These are phyloP conservation scores for Cinnamomum chago DNA, from an alignment of 164 flowering plant species.

Conservation along the genomic window DNA sequence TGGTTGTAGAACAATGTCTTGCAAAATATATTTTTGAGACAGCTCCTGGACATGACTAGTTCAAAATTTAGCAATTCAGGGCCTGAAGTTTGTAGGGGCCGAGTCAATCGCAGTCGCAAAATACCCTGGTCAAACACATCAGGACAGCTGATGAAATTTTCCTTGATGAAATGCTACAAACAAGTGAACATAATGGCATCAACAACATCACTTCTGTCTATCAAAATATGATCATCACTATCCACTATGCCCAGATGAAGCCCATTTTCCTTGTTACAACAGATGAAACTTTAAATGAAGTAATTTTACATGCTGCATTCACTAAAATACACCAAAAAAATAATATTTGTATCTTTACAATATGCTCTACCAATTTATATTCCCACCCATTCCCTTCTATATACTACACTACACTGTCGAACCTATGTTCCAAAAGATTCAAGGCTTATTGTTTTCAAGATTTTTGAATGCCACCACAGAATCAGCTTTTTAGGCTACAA, in stretches of 20 bases:
- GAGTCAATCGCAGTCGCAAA: too few species aligned
- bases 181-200: too few species aligned
- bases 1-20: too few species aligned
- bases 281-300: not conserved
- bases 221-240: not conserved
- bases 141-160: too few species aligned
- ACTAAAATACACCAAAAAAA: too few species aligned
- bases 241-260: not conserved
- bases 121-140: too few species aligned
- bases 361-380: not conserved
- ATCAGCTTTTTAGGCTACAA: constrained; percentile 48
- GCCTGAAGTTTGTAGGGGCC: too few species aligned
- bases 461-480: constrained; percentile 5
- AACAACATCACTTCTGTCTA: too few species aligned
- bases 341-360: not conserved
- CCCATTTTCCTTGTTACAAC: not conserved
- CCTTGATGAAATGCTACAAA: too few species aligned
- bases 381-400: constrained; percentile 38
- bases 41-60: too few species aligned
- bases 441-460: constrained; percentile 15
- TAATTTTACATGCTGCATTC: not conserved
- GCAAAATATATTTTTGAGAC: too few species aligned
- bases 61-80: too few species aligned
- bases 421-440: constrained; percentile 7
- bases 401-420: constrained; percentile 34